Base-by-base conservation (phyloP, 78 protist genomes). In the Fonticula alba region DNA sequence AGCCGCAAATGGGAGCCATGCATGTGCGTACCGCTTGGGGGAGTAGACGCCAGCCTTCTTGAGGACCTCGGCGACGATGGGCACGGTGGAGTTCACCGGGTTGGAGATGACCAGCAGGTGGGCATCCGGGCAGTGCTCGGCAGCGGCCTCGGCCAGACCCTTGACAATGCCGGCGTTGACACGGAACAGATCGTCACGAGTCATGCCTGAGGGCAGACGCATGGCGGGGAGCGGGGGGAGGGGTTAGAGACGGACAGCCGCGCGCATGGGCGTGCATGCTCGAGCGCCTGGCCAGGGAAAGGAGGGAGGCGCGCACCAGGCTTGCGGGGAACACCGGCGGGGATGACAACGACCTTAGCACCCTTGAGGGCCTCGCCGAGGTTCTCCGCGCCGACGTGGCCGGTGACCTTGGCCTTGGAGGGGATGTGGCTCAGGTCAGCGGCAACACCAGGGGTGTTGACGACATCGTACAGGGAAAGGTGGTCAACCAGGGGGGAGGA, bases 261-360 rank as follows among this genome's bases (percentile, higher is more conserved):
- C 20, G 35, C 27, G 56, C 29, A 7, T 6, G 13, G 29, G 56
- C 56, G n/a, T n/a, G n/a, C n/a, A n/a, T n/a, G n/a, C n/a, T n/a
- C n/a, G n/a, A n/a, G n/a, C n/a, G n/a, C n/a, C n/a, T n/a, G n/a
- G n/a, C n/a, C n/a, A 51, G 4, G 56, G 29, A 51, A 17, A 19
- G 4, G 9, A 4, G 56, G 17, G 5, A 9, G 9, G 17, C 79
- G 69, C 79, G 61, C 64, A 50, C 91, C 91, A 27, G 91, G 91
- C 80, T 78, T 80, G 80, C 91, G 83, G 59, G 91, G 86, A 1
- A 85, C 91, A n/a, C 86, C 91, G 6, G 91, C 91, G 6, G 89
- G 79, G 78, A 85, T 78, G 58, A 85, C 69, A 15, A 81, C 84
- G 29, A 83, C 75, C 13, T 78, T 72, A 37, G 64, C 24, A 61